Base-by-base conservation (phyloP, 257 asterid genomes). In the Nicotiana obtusifolia region DNA sequence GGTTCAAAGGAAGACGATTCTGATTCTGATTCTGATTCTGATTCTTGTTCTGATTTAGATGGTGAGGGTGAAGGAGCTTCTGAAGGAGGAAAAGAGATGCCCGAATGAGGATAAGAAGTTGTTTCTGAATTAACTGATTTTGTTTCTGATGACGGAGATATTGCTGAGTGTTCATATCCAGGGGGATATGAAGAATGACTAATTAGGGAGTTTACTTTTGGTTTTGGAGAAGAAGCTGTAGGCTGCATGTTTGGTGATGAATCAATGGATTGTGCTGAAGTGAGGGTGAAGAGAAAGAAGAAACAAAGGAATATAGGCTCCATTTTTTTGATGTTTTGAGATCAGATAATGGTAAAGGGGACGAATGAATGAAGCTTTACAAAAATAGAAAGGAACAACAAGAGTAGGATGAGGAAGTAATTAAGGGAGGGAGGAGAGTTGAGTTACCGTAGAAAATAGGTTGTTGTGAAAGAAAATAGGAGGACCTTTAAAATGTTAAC, bases 391-490 rank as follows among this genome's bases (percentile, higher is more conserved):
- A 62, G 76, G 64, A 61, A 62, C 7, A 33, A 10, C 3, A 1
- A 15, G 59, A 78, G 47, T 35, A 59, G 44, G 71, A 41, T 79
- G n/a, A 59, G 67, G 1, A 11, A 60, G 41, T 37, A 61, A 5
- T n/a, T 17, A 37, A 41, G 56, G 56, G 11, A 5, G 33, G 33
- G 57, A 41, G 57, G 75, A 52, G 49, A 54, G 35, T 24, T 61
- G 76, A 80, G 19, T 24, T 41, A 80, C 83, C 83, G 10, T 47
- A 62, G 64, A 80, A 64, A 69, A 80, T 19, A 19, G 7, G 44
- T n/a, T 80, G 76, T 22, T 8, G 13, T 17, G 37, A 80, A 60
- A 41, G 61, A 80, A 80, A 80, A 47, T 44, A 80, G 83, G 83
- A 80, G 2, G 19, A 6, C 83, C 83, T 62, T 69, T 66, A 61